phyloP scores from a whole-genome alignment of 305 asterid genomes.

The Solanum hybrid region DNA sequence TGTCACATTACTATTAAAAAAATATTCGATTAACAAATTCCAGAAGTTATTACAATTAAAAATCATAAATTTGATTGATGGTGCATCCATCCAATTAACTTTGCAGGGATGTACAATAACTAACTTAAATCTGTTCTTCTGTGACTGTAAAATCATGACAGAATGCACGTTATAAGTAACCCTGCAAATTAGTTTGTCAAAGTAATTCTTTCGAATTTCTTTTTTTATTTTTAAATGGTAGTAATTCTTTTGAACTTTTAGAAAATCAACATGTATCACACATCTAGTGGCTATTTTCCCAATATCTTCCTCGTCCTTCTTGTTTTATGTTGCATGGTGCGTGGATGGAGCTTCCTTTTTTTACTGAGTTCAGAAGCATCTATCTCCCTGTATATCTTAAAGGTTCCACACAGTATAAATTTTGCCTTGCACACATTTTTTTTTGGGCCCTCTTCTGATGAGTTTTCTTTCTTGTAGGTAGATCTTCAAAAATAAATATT shows the following conservation, averaged over 20 bases:
- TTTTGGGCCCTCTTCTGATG: not conserved
- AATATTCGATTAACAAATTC: not conserved
- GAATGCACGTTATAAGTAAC: not conserved
- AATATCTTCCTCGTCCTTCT: not conserved
- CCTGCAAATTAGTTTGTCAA: not conserved
- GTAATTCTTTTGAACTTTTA: not conserved
- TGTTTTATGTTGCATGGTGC: not conserved
- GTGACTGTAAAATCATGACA: not conserved
- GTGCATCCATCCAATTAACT: not conserved
- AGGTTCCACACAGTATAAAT: not conserved
- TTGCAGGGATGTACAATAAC: not conserved
- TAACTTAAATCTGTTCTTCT: not conserved
- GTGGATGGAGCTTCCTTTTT: not conserved
- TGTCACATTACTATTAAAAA: not conserved
- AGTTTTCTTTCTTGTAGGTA: not conserved
- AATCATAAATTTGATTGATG: not conserved
- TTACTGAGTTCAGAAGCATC: not conserved
- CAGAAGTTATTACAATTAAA: not conserved
- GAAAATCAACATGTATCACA: not conserved
- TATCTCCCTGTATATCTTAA: not conserved
- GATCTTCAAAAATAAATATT: not conserved
- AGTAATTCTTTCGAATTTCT: not conserved
- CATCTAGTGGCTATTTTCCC: not conserved
- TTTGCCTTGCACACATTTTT: not conserved
- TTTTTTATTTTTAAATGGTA: not conserved